Conservation (phyloP, 2,329 filamentous ascomycete genomes). For the Colletotrichum acutatum region DNA sequence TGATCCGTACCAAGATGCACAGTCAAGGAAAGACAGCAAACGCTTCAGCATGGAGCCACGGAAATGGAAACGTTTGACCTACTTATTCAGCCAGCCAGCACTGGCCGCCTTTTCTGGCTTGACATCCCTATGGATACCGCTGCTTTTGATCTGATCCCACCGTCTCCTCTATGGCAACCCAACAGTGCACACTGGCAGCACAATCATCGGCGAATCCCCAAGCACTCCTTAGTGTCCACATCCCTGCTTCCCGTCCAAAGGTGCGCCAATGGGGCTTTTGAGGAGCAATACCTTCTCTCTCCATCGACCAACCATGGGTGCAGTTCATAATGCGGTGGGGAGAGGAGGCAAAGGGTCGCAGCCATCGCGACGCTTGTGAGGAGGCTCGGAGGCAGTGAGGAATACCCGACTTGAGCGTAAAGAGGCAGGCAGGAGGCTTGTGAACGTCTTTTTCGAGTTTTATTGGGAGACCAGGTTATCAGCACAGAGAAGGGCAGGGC, state of each 20-base stretch:
- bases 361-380: conserved; percentile 25
- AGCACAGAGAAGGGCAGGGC: background rate
- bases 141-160: conserved; percentile 13
- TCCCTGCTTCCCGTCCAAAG: conserved; percentile 30
- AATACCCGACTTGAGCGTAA: background rate
- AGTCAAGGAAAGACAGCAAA: background rate
- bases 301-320: conserved; percentile 15
- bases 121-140: conserved; percentile 3
- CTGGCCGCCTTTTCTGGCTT: conserved; percentile 1
- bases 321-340: conserved; percentile 3
- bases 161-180: conserved; percentile 16
- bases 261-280: conserved; percentile 21
- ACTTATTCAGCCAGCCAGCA: background rate
- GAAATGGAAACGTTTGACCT: conserved; percentile 5
- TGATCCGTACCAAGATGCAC: background rate
- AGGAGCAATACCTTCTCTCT: background rate
- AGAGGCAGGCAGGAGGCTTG: background rate
- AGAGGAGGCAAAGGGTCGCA: conserved; percentile 23
- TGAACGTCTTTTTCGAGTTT: background rate
- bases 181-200: conserved; percentile 14
- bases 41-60: background rate
- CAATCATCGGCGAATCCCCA: conserved; percentile 12
- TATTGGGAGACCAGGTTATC: background rate
- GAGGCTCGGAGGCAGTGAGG: background rate
- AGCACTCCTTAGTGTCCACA: conserved; percentile 22